Conservation (phyloP, 306 rosid species). For the Delonix regia region DNA sequence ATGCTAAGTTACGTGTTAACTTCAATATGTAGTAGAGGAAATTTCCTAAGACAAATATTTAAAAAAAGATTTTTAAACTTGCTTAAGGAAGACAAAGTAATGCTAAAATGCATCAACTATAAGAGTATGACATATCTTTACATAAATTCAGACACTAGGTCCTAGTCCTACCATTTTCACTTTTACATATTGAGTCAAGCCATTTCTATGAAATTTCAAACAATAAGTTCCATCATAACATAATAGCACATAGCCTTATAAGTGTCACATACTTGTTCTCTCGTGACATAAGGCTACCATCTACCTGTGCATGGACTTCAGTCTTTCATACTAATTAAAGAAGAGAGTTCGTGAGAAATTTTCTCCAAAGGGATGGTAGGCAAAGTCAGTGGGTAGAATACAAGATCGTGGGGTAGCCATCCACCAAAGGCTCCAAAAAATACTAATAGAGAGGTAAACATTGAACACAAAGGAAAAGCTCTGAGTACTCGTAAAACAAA, state of each 20-base stretch:
- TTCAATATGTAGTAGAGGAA: conserved; percentile 19
- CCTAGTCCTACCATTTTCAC: not conserved
- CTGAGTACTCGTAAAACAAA: not conserved
- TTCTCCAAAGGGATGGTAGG: no score
- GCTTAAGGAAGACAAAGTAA: conserved; percentile 1
- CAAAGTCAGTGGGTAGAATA: not conserved
- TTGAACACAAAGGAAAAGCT: not conserved
- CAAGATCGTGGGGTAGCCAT: not conserved
- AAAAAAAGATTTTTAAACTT: conserved; percentile 22
- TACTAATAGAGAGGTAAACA: not conserved
- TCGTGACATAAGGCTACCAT: no score
- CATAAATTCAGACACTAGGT: not conserved
- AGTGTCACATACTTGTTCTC: no score
- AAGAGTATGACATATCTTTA: not conserved
- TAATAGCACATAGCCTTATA: no score
- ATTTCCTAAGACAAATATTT: not conserved
- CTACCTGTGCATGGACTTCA: no score
- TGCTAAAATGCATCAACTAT: conserved; percentile 12
- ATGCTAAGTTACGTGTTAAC: not conserved
- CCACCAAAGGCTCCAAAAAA: not conserved
- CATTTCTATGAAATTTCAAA: not conserved
- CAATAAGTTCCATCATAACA: not conserved
- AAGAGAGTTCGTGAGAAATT: not conserved
- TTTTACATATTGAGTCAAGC: not conserved
- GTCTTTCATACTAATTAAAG: no score